Base-by-base conservation (phyloP, 2,329 filamentous ascomycete genomes). In the Chalaropsis ovoidea region DNA sequence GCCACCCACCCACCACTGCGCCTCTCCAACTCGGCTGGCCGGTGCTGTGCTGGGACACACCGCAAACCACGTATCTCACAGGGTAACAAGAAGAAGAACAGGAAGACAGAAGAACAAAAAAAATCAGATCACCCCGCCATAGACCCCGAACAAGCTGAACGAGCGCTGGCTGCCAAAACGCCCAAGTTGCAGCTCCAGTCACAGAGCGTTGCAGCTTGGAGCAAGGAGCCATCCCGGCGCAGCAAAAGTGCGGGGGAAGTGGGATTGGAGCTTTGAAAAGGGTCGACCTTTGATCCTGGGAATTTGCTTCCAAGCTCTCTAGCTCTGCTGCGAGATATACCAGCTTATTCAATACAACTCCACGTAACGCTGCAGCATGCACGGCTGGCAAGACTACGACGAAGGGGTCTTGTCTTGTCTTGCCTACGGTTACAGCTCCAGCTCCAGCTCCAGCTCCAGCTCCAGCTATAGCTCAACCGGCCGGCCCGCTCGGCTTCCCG, bases 41-140 rank as follows among this genome's bases (percentile, higher is more conserved):
- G 1, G 7, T 3, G 3, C 31, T 3, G 31, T 35, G 31, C 31
- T 35, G 31, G 31, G 31, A n/a, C n/a, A n/a, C n/a, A n/a, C n/a
- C n/a, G n/a, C n/a, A n/a, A n/a, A n/a, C n/a, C n/a, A n/a, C n/a
- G n/a, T n/a, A 39, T 10, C 5, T 10, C 35, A 10, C 35, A 7
- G 35, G 35, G 35, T 39, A 39, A 39, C 8, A 7, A 10, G 35
- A 39, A 39, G 35, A 39, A 39, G 35, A 3, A 39, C 5, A 39
- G 8, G 5, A 39, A 10, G 22, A 24, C 8, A 24, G 47, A 24
- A 24, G 47, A 49, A 6, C 17, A 58, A 58, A 58, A 58, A 39
- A 58, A 58, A 58, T 58, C 54, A 58, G 54, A 58, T 39, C 27
- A 58, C 54, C 54, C 54, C 54, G 52, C 3, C 54, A 58, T 58